Evolutionary conservation across 192 early-diverging fungal genomes (phyloP).

Genomic region (Obelidium mucronatum): DNA sequence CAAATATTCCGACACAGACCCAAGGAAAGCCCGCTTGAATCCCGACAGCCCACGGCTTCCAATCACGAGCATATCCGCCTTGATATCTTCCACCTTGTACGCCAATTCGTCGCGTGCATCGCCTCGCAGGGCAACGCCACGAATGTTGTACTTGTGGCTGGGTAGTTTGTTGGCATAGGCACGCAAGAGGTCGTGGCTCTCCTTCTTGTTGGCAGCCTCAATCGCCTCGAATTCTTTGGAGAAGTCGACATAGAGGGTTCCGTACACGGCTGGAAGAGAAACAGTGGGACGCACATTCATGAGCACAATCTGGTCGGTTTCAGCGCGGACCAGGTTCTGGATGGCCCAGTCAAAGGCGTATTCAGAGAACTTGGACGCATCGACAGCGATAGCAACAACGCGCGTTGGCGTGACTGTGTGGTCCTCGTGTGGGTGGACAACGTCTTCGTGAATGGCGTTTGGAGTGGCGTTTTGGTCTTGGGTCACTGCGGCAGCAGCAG

Average conservation of each 20-base stretch:
- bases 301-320: constrained; percentile 48
- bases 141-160: constrained; percentile 39
- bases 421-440: constrained; percentile 29
- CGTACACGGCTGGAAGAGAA: constrained; percentile 23
- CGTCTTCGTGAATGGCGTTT: constrained; percentile 19
- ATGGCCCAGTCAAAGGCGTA: constrained; percentile 50
- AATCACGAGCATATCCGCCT: constrained; percentile 66
- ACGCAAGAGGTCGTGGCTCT: constrained; percentile 14
- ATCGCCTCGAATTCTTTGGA: constrained; percentile 33
- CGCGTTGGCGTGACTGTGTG: constrained; percentile 23
- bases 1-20: constrained; percentile 56
- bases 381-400: constrained; percentile 32
- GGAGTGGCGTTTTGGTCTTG: background rate
- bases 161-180: constrained; percentile 37
- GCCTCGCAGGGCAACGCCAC: constrained; percentile 46
- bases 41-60: constrained; percentile 68
- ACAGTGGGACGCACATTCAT: constrained; percentile 36
- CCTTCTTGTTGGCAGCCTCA: constrained; percentile 31
- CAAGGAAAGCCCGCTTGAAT: constrained; percentile 53
- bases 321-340: constrained; percentile 40
- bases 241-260: constrained; percentile 32
- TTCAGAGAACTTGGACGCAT: constrained; percentile 35
- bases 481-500: background rate
- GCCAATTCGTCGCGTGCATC: constrained; percentile 70
- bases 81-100: constrained; percentile 61